Conservation (phyloP, 495 filamentous ascomycete species). For the Hypoxylon perforatum region DNA sequence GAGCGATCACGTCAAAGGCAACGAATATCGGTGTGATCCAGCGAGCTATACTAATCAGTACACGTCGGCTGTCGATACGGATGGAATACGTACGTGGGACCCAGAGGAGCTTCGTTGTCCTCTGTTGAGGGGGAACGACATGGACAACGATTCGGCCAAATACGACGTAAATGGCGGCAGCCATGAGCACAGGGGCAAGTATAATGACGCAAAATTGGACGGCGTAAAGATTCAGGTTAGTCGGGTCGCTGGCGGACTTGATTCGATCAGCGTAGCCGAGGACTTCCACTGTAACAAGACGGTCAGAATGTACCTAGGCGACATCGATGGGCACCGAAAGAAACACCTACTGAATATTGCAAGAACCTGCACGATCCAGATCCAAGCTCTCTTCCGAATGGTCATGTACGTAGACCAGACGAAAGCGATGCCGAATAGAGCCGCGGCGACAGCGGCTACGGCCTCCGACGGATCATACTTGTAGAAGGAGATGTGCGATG, state of each 20-base stretch:
- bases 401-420: constrained; percentile 53
- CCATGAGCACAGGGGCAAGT: constrained; percentile 52
- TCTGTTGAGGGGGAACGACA: constrained; percentile 52
- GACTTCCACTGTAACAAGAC: constrained; percentile 53
- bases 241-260: constrained; percentile 48
- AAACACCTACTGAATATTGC: constrained; percentile 54
- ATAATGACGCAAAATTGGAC: constrained; percentile 51
- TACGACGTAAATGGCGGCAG: constrained; percentile 51
- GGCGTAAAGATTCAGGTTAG: constrained; percentile 46
- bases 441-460: constrained; percentile 44
- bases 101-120: constrained; percentile 57
- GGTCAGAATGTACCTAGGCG: constrained; percentile 7
- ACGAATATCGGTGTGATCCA: constrained; percentile 56
- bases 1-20: constrained; percentile 48
- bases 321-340: not conserved
- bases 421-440: constrained; percentile 47
- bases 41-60: constrained; percentile 45
- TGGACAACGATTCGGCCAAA: constrained; percentile 56
- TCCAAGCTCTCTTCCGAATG: constrained; percentile 55
- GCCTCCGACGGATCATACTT: constrained; percentile 44
- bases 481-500: constrained; percentile 38
- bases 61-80: not conserved
- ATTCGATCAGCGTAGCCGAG: constrained; percentile 57
- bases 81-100: constrained; percentile 48
- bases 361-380: constrained; percentile 59